Conservation (phyloP, 1,284 basidiomycete species). For the Tilletia indica region DNA sequence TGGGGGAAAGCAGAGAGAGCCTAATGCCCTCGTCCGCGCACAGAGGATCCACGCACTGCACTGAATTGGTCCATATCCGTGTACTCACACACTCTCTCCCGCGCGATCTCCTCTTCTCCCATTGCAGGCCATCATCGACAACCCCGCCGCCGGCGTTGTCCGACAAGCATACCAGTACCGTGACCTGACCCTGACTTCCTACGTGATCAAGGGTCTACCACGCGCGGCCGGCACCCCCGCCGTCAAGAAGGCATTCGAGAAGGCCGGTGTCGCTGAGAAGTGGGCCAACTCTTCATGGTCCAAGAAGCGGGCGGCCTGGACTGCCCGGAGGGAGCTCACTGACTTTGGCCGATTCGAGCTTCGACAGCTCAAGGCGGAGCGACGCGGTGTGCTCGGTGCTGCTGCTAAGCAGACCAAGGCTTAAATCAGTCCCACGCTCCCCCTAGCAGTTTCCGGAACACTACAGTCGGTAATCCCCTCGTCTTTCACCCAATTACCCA, state of each 20-base stretch:
- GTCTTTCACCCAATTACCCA: neutral
- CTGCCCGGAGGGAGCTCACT: slow-evolving; percentile 73
- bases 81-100: neutral
- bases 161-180: slow-evolving; percentile 90
- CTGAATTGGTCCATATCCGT: too few species aligned
- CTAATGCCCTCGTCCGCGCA: too few species aligned
- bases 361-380: slow-evolving; percentile 62
- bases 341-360: slow-evolving; percentile 80
- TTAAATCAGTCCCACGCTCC: neutral
- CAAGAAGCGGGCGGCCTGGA: slow-evolving; percentile 76
- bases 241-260: slow-evolving; percentile 84
- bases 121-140: slow-evolving; percentile 85
- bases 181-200: slow-evolving; percentile 85
- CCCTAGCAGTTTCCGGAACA: neutral
- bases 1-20: too few species aligned
- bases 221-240: slow-evolving; percentile 78
- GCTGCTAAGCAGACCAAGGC: slow-evolving; percentile 38
- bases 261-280: slow-evolving; percentile 69
- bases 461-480: neutral
- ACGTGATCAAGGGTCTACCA: slow-evolving; percentile 79
- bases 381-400: slow-evolving; percentile 57
- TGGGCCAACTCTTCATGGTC: slow-evolving; percentile 85
- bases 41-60: too few species aligned
- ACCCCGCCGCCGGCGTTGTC: slow-evolving; percentile 82
- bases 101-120: neutral